A percentile compares a stretch with the other conserved stretches of the same genome.
These are phyloP conservation scores for Discostella pseudostelligera DNA, from an alignment of 108 stramenopile genomes.

Conservation along the genomic window DNA sequence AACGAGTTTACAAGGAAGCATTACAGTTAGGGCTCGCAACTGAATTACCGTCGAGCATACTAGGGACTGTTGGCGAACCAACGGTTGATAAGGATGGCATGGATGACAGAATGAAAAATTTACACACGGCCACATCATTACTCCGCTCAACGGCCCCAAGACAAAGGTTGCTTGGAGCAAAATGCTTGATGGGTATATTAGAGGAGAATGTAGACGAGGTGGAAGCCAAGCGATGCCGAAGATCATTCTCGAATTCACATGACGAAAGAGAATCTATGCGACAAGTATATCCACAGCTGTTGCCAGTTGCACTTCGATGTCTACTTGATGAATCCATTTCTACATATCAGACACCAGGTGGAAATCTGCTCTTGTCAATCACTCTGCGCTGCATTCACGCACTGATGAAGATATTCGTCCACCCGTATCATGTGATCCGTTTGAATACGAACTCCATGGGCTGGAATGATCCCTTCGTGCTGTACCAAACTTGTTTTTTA, in stretches of 20 bases:
- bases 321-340: constrained; percentile 65
- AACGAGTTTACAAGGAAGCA: constrained; percentile 58
- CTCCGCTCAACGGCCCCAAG: constrained; percentile 67
- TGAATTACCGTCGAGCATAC: constrained; percentile 29
- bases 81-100: constrained; percentile 6
- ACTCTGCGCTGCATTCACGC: constrained; percentile 57
- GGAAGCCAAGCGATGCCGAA: constrained; percentile 2
- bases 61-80: neutral
- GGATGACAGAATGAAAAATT: constrained; percentile 22
- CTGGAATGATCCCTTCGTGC: constrained; percentile 19
- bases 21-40: constrained; percentile 38
- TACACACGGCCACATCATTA: constrained; percentile 61
- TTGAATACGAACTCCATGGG: constrained; percentile 15
- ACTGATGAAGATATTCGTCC: constrained; percentile 57
- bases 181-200: constrained; percentile 43
- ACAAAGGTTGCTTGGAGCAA: constrained; percentile 76
- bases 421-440: constrained; percentile 62
- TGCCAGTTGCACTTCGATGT: constrained; percentile 81
- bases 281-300: constrained; percentile 48
- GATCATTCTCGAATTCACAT: constrained; percentile 15
- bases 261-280: constrained; percentile 17
- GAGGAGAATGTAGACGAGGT: constrained; percentile 29
- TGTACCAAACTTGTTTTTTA: constrained; percentile 58
- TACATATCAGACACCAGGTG: constrained; percentile 34
- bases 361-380: constrained; percentile 51